Evolutionary conservation across 371 early-diverging fungal species (phyloP).

Genomic region (Mycotypha africana): DNA sequence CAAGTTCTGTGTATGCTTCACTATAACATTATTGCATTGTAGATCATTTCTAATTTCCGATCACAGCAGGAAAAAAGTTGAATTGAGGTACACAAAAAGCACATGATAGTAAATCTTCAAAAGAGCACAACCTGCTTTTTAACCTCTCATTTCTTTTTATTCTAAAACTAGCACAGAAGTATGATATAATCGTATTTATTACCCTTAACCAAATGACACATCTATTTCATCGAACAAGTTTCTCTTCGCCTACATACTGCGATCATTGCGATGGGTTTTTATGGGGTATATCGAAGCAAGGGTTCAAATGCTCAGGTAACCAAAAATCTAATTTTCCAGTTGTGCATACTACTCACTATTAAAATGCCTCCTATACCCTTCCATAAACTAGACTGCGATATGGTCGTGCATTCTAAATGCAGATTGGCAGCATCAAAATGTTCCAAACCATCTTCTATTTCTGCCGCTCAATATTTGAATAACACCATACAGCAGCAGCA

Average conservation of each 20-base stretch:
- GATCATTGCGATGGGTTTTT: conserved; percentile 18
- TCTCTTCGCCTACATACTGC: conserved; percentile 16
- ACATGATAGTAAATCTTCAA: no score
- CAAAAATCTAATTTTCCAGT: neutral
- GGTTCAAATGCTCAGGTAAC: conserved; percentile 14
- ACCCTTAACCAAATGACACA: conserved; percentile 10
- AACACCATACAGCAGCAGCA: conserved; percentile 18
- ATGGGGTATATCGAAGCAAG: conserved; percentile 23
- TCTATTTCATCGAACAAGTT: conserved; percentile 12
- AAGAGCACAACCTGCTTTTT: neutral
- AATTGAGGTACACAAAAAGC: no score
- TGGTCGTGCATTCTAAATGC: conserved; percentile 9
- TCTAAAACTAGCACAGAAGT: neutral
- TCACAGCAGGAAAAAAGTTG: no score
- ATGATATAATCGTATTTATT: neutral
- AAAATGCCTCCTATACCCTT: neutral
- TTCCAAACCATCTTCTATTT: conserved; percentile 8
- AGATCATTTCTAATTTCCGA: no score
- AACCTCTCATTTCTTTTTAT: conserved; percentile 3
- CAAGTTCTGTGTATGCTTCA: no score
- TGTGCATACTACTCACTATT: neutral
- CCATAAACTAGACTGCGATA: conserved; percentile 10
- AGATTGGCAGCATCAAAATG: conserved; percentile 1
- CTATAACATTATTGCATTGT: no score
- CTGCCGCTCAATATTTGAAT: conserved; percentile 19